Evolutionary conservation across 139 green algal genomes (phyloP).

Genomic region (Chlamydomonas incerta): DNA sequence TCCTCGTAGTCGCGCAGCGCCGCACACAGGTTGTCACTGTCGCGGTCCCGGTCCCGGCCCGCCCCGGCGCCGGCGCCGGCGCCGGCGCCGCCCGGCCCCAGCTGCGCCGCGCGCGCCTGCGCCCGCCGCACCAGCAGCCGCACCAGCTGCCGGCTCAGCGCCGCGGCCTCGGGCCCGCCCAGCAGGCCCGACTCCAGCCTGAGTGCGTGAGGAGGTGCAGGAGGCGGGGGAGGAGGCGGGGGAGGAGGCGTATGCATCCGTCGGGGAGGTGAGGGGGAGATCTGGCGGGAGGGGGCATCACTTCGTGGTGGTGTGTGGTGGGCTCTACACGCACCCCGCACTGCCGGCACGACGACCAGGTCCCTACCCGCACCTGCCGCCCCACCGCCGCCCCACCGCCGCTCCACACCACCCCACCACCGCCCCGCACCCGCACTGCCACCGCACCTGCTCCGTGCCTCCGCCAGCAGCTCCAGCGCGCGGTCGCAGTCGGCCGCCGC

Average conservation of each 20-base stretch:
- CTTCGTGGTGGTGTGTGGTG: too few relatives aligned
- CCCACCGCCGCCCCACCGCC: not conserved
- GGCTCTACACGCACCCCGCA: too few relatives aligned
- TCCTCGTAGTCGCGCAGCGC: constrained; percentile 48
- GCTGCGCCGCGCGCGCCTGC: constrained; percentile 19
- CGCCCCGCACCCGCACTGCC: not conserved
- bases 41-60: not conserved
- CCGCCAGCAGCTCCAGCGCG: constrained; percentile 58
- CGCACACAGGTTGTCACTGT: not conserved
- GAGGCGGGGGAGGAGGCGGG: not conserved
- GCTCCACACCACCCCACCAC: not conserved
- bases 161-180: not conserved
- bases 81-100: not conserved
- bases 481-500: constrained; percentile 61
- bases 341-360: too few relatives aligned
- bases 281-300: too few relatives aligned
- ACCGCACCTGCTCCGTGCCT: not conserved
- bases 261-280: not conserved
- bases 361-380: too few relatives aligned
- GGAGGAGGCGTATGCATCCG: not conserved
- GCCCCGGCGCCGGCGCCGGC: not conserved
- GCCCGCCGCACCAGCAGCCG: constrained; percentile 45
- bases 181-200: constrained; percentile 12
- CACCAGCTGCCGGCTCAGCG: constrained; percentile 25
- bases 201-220: not conserved